Base-by-base conservation (phyloP, 257 asterid species). In the Solanum appendiculatum region DNA sequence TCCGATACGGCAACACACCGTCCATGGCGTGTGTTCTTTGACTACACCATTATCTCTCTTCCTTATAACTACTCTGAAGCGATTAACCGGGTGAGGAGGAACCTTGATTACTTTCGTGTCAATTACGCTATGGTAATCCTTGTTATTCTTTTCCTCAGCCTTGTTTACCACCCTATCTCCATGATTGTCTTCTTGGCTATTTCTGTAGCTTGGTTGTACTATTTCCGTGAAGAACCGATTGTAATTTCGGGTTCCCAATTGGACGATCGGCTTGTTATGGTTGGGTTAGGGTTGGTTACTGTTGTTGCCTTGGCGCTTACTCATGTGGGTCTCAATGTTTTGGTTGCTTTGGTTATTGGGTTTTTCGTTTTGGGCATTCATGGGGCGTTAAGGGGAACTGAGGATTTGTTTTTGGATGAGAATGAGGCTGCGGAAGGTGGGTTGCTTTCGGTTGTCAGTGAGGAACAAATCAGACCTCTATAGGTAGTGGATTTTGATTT, bases 351-450 rank as follows among this genome's bases (percentile, higher is more conserved):
- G 95, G 85, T 93, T 15, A 87, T 92, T 83, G 93, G 93, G n/a
- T 92, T 94, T 66, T 88, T 88, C n/a, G 87, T 92, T 86, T 85
- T 92, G 73, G 92, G 95, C 9, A 36, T 90, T 1, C 98, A 96
- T 89, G 96, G 94, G 16, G 92, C 92, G 21, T 88, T 93, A 69
- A 90, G 98, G 86, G 95, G 91, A 13, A 90, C 90, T 34, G 98
- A 93, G 90, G 98, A 95, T 83, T 84, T 96, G 95, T 96, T 93
- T 86, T 85, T 95, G 91, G 95, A 95, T 78, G 98, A 96, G 89
- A 82, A 58, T 86, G 98, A 96, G 81, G 97, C 96, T 7, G 96
- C 91, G 0, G 95, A 93, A 80, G 95, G 93, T 3, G 98, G 98
- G 11, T 85, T 96, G 94, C 88, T 95, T 88, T 96, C 98, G 5